A percentile compares a stretch with the other conserved stretches of the same genome.
Evolutionary conservation across 164 flowering plant species (phyloP).

Genomic region (Berberis thunbergii): DNA sequence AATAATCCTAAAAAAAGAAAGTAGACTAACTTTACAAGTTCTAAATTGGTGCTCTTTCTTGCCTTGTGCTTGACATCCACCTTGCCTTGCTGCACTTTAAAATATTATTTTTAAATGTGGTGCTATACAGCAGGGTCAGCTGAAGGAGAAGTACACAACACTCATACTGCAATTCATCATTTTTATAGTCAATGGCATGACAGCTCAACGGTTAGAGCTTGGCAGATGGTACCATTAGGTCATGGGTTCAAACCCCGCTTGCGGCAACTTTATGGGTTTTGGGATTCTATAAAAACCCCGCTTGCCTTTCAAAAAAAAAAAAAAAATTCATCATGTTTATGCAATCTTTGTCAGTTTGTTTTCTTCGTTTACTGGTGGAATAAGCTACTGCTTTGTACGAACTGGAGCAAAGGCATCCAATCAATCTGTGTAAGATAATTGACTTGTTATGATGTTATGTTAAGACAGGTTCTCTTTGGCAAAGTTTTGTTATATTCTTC

Average conservation of each 20-base stretch:
- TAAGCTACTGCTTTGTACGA: conserved; percentile 55
- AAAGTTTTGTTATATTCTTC: background rate
- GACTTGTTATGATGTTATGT: background rate
- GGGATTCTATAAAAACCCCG: no score
- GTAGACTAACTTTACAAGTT: background rate
- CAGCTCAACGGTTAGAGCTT: no score
- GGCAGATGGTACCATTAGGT: no score
- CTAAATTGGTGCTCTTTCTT: background rate
- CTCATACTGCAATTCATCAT: no score
- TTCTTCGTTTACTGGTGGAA: conserved; percentile 55
- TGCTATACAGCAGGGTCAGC: conserved; percentile 25
- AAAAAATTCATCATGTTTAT: conserved; percentile 29
- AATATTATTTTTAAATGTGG: conserved; percentile 6
- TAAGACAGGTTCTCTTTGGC: background rate
- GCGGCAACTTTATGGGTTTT: no score
- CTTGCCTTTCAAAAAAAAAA: no score
- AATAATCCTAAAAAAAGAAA: background rate
- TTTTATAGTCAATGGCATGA: no score
- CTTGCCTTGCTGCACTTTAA: no score
- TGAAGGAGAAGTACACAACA: no score
- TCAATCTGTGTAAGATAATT: conserved; percentile 46
- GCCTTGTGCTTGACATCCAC: background rate
- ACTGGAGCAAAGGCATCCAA: conserved; percentile 70
- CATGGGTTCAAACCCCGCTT: no score
- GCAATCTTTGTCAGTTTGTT: conserved; percentile 42